A percentile compares a stretch with the other conserved stretches of the same genome.
phyloP scores from a whole-genome alignment of 2,329 filamentous ascomycete species.

The Sclerotinia glacialis region DNA sequence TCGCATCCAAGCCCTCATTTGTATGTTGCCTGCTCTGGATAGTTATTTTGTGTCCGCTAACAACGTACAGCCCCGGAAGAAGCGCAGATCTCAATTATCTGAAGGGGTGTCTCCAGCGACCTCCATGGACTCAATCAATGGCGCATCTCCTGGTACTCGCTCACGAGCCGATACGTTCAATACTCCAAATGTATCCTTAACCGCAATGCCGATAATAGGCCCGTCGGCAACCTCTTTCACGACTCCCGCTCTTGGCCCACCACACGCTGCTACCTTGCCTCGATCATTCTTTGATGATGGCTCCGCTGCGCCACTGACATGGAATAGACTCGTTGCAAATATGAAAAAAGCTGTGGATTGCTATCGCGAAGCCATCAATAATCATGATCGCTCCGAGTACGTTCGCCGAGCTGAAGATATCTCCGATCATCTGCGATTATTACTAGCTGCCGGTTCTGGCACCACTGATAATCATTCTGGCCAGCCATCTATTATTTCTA shows the following conservation, averaged over 20 bases:
- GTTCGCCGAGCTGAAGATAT: constrained; percentile 96
- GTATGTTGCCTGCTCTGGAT: constrained; percentile 47
- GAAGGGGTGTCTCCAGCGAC: constrained; percentile 79
- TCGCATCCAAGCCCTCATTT: constrained; percentile 65
- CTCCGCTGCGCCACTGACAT: constrained; percentile 75
- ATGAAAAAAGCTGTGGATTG: constrained; percentile 89
- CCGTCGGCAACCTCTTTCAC: constrained; percentile 56
- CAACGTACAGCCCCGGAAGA: constrained; percentile 52
- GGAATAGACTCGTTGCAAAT: constrained; percentile 85
- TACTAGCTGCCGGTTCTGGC: constrained; percentile 92
- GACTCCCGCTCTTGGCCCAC: constrained; percentile 42
- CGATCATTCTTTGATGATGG: constrained; percentile 89
- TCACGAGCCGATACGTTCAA: constrained; percentile 55
- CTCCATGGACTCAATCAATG: constrained; percentile 88
- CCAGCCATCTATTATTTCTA: constrained; percentile 98
- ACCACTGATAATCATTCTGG: constrained; percentile 99
- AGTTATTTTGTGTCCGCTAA: constrained; percentile 31
- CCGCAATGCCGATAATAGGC: constrained; percentile 34
- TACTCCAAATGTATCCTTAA: constrained; percentile 52
- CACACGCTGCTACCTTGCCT: constrained; percentile 56
- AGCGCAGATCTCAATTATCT: constrained; percentile 56
- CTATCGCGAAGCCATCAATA: constrained; percentile 86
- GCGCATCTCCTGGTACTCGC: constrained; percentile 57
- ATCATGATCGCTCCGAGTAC: constrained; percentile 81
- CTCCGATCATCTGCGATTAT: constrained; percentile 87